Evolutionary conservation across 2,329 filamentous ascomycete genomes (phyloP), one percentile per base, ranked within the genome.

Genomic region (Paraphoma sp.): DNA sequence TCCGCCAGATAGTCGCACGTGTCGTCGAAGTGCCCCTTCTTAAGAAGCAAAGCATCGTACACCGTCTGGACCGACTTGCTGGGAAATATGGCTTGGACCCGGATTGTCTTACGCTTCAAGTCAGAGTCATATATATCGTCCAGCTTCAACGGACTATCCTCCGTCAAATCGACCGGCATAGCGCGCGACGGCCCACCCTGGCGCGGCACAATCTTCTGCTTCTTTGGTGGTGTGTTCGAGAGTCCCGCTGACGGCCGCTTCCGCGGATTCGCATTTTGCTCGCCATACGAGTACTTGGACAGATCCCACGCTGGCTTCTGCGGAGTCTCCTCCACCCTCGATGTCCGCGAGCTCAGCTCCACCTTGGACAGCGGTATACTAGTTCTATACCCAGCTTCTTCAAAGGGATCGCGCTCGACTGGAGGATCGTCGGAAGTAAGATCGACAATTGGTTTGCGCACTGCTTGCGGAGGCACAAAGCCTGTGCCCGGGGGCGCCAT

Each of bases 401-500:
- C 76, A 18, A 78, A 74, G 1, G 75, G 72, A 38, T 74, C 69
- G 8, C 84, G 82, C 53, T 89, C 88, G 11, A 76, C 73, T 2
- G 74, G 73, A 0, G 73, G 70, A 38, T 79, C 76, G 49, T 89
- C 88, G 9, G 70, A 74, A 10, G 70, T 72, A n/a, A 73, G 57
- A 36, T 70, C 69, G 47, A 82, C 79, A 18, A 76, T 73, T 14
- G 73, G 70, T 45, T 76, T 73, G 50, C 75, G 72, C 2, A 76
- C 66, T 45, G 78, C 69, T 38, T 75, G 75, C 33, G 64, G 63
- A 11, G 85, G 85, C 40, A 85, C 81, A 61, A 86, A 86, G 80
- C 83, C 76, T 0, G 92, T 96, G 6, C 92, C 92, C 40, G 88
- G 86, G 12, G 93, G 93, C 14, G 91, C 92, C 81, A 96, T 90